Evolutionary conservation across 2,329 filamentous ascomycete species (phyloP).

Genomic region (Venturia effusa): DNA sequence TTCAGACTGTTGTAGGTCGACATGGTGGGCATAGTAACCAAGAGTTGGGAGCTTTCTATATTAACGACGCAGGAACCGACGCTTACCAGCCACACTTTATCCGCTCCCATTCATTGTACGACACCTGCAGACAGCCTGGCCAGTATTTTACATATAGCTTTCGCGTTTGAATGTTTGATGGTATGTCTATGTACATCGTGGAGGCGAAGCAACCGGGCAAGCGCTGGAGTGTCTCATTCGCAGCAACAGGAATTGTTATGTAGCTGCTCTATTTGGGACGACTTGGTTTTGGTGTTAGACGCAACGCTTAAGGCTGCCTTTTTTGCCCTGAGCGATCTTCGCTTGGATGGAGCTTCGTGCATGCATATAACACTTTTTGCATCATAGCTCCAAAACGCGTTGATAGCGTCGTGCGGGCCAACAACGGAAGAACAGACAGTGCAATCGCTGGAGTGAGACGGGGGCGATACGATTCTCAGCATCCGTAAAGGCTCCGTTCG

Average conservation of each 20-base stretch:
- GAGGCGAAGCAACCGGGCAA: background rate
- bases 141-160: background rate
- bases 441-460: background rate
- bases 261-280: background rate
- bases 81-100: background rate
- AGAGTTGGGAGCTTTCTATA: background rate
- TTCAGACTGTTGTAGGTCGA: background rate
- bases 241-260: background rate
- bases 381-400: background rate
- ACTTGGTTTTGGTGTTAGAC: background rate
- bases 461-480: background rate
- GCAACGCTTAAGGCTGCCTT: background rate
- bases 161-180: background rate
- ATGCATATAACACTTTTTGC: too few relatives aligned
- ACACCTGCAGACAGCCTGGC: background rate
- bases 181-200: background rate
- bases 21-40: background rate
- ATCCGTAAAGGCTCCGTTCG: background rate
- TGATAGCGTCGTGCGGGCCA: background rate
- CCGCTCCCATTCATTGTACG: background rate
- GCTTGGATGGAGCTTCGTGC: slow-evolving; percentile 2
- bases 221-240: background rate
- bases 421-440: background rate
- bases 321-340: background rate
- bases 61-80: background rate